Base-by-base conservation (phyloP, 2,329 filamentous ascomycete genomes). In the Akanthomyces muscarius region DNA sequence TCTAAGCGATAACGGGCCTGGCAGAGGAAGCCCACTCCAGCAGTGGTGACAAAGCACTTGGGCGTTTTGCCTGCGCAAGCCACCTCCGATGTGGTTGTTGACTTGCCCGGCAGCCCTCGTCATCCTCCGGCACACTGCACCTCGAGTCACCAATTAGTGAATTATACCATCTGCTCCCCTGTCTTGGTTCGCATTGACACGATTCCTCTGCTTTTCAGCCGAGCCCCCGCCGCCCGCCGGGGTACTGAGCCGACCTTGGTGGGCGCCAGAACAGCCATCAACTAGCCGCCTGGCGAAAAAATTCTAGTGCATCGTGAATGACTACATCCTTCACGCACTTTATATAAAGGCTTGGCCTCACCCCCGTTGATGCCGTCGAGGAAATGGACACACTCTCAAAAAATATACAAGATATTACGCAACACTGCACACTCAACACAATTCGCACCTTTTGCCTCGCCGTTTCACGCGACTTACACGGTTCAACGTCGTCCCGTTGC, bases 1-100 rank as follows among this genome's bases (percentile, higher is more conserved):
- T 18, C 55, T 57, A 57, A 57, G 42, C 42, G 55, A 48, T 38
- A 57, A 57, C 42, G 55, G 55, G 10, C 42, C 10, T 14, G 6
- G 38, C 8, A 8, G 16, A 25, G 23, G 18, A 54, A 36, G 33
- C 33, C 52, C 52, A 44, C 41, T 11, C 18, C 42, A 28, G 28
- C 14, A 16, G 11, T 14, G 28, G 55, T 57, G 55, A 57, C 55
- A 57, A 47, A 57, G 30, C 52, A 55, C 13, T 41, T 4, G 38
- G 10, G 38, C 13, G 52, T 5, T 28, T 28, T 18, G 21, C 25
- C 18, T 11, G 25, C 41, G 18, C 25, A n/a, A 51, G 18, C 33
- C 33, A 36, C 33, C 28, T 36, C 33, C 33, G 33, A 36, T 36
- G 33, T 36, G 5, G 6, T 36, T 36, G 33, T 11, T 23, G 16